Conservation (phyloP, 2,329 filamentous ascomycete species). For the Lachnellula occidentalis region DNA sequence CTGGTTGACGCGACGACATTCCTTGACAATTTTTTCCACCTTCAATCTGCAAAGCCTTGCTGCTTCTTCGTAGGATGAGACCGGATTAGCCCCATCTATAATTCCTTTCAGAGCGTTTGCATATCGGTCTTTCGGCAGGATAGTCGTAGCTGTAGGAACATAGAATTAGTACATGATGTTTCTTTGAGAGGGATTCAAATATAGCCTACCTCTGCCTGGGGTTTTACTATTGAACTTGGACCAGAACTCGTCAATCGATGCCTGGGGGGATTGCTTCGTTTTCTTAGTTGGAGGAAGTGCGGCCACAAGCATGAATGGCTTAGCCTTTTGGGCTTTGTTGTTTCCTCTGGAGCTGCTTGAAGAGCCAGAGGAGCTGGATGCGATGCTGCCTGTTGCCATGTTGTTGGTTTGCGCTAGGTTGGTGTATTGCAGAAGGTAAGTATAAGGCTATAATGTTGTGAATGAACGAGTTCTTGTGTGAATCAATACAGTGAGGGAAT, state of each 20-base stretch:
- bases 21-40: constrained; percentile 55
- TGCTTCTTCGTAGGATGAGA: constrained; percentile 68
- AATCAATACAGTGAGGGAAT: too few species aligned
- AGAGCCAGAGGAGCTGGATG: background rate
- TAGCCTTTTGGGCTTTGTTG: background rate
- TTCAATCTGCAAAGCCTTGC: constrained; percentile 61
- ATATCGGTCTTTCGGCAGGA: constrained; percentile 64
- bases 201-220: constrained; percentile 57
- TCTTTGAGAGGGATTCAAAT: too few species aligned
- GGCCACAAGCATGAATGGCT: background rate
- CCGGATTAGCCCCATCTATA: constrained; percentile 49
- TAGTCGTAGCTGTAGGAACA: constrained; percentile 49
- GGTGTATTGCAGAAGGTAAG: background rate
- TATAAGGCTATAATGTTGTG: background rate
- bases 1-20: constrained; percentile 72
- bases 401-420: background rate
- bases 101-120: constrained; percentile 50
- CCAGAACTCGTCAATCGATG: constrained; percentile 69
- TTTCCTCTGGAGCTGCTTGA: background rate
- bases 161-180: background rate
- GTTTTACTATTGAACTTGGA: constrained; percentile 62
- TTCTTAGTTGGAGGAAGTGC: constrained; percentile 12
- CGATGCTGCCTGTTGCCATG: background rate
- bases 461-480: too few species aligned
- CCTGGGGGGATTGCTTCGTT: constrained; percentile 57